Conservation (phyloP, 225 moss, liverwort and hornwort species). For the Ulota crispa region DNA sequence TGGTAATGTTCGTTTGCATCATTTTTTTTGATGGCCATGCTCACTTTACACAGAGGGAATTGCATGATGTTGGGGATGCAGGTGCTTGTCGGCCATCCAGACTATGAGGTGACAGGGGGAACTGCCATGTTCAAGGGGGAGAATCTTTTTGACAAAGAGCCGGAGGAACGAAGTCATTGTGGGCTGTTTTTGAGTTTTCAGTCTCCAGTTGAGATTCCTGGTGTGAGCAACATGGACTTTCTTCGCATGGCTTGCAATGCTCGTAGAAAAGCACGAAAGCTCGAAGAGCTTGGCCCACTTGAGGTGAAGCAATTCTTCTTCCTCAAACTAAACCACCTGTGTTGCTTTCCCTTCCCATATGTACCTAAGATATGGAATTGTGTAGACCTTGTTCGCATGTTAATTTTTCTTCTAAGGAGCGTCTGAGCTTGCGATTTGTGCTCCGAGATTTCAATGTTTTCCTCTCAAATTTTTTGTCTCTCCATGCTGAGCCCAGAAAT, state of each 20-base stretch:
- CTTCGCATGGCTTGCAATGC: conserved; percentile 97
- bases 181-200: conserved; percentile 92
- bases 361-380: background rate
- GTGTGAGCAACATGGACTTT: conserved; percentile 98
- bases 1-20: background rate
- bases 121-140: conserved; percentile 77
- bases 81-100: conserved; percentile 91
- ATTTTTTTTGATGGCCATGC: background rate
- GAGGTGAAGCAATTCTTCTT: conserved; percentile 52
- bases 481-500: background rate
- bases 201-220: conserved; percentile 85
- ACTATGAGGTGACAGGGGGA: conserved; percentile 74
- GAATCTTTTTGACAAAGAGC: conserved; percentile 78
- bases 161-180: conserved; percentile 80
- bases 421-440: background rate
- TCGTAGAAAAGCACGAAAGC: conserved; percentile 58
- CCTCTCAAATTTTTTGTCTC: background rate
- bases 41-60: background rate
- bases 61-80: conserved; percentile 25
- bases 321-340: background rate
- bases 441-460: background rate
- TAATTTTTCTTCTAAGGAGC: background rate
- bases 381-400: background rate
- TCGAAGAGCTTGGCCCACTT: conserved; percentile 85
- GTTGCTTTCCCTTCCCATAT: background rate